Base-by-base conservation (phyloP, 768 basidiomycete species). In the Leucosporidium creatinivorum region DNA sequence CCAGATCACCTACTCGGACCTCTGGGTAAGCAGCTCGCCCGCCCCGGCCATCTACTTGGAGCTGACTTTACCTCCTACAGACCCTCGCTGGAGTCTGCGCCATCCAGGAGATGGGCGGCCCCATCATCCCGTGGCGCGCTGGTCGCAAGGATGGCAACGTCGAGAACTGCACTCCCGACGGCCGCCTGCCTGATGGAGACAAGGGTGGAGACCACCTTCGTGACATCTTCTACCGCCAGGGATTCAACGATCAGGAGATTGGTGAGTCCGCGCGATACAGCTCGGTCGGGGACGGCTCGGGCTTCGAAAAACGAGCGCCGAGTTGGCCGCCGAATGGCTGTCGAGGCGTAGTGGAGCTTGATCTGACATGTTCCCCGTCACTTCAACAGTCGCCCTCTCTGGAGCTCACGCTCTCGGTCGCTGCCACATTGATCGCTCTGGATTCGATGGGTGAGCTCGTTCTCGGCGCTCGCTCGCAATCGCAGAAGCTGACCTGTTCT, bases 381-480 rank as follows among this genome's bases (percentile, higher is more conserved):
- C 23, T 8, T n/a, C 19, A 33, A n/a, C 33, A 67, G 73, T 76
- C 36, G 76, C 77, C 21, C 88, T 97, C 72, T 85, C 85, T 28
- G 94, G 94, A 69, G 93, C 91, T 48, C 94, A 99, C 76, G 93
- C 92, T 66, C 86, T 99, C 55, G 94, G 96, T 28, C 89, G 94
- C 77, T 94, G 92, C 83, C 94, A 99, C 82, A 66, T 82, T 65
- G 84, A 89, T 79, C 85, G 90, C 61, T 89, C 88, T 65, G 89
- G 89, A 51, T 93, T 87, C 77, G 86, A 89, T 10, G 91, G 39
- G 39, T 44, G 89, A 17, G 91, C 58, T 61, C 65, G 51, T 36
- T 50, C 31, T 54, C 51, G 12, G 8, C 28, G n/a, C n/a, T n/a
- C n/a, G n/a, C n/a, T 54, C 21, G n/a, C 51, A 4, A 28, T 54